Evolutionary conservation across 208 protist genomes (phyloP).

Genomic region (Trypanosoma lewisi): DNA sequence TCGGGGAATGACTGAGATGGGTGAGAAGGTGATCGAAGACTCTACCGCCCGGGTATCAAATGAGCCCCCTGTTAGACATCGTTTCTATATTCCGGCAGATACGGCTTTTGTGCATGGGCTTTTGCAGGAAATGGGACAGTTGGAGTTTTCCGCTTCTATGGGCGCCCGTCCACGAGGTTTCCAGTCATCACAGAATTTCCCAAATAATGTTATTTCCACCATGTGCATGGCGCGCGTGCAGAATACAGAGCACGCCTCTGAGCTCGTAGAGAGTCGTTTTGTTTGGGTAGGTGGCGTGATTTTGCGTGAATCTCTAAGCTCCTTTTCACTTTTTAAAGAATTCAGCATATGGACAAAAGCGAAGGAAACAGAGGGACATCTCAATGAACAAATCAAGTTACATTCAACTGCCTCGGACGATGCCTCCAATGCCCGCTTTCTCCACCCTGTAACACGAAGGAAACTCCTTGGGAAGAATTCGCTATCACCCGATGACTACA

Average conservation of each 20-base stretch:
- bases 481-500: not conserved
- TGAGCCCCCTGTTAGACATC: not conserved
- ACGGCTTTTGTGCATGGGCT: conserved; percentile 16
- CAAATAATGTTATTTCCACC: not conserved
- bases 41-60: not conserved
- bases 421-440: conserved; percentile 7
- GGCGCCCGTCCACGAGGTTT: conserved; percentile 9
- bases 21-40: not conserved
- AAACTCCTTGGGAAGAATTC: not conserved
- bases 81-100: conserved; percentile 11
- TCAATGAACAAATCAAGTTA: not conserved
- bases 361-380: not conserved
- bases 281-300: conserved; percentile 7
- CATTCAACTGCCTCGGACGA: conserved; percentile 8
- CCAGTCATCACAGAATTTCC: not conserved
- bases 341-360: not conserved
- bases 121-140: conserved; percentile 6
- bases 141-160: conserved; percentile 23
- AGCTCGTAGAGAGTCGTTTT: conserved; percentile 2
- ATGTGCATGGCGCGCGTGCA: conserved; percentile 11
- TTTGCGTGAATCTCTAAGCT: conserved; percentile 7
- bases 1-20: too few relatives aligned
- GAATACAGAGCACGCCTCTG: conserved; percentile 12
- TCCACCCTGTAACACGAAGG: conserved; percentile 1
- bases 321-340: conserved; percentile 16